Evolutionary conservation across 2,329 filamentous ascomycete species (phyloP).

Genomic region (Aureobasidium lini): DNA sequence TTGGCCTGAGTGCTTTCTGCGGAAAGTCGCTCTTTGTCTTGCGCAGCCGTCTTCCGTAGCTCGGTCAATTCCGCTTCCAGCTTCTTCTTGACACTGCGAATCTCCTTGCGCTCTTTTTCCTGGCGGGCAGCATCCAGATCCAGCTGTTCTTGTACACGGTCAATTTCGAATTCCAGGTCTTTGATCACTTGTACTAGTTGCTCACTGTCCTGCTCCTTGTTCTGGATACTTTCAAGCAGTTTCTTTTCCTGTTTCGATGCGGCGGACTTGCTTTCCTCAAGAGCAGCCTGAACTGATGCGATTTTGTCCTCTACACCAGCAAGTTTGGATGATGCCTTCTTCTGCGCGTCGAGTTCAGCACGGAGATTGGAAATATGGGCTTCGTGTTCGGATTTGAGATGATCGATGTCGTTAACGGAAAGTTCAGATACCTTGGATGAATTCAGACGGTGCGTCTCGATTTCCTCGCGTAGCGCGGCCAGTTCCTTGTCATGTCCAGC

Average conservation of each 20-base stretch:
- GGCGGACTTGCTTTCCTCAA: slow-evolving; percentile 21
- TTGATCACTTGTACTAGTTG: slow-evolving; percentile 25
- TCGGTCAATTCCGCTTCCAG: slow-evolving; percentile 4
- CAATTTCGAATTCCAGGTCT: slow-evolving; percentile 28
- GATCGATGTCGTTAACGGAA: slow-evolving; percentile 7
- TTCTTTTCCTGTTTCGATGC: slow-evolving; percentile 25
- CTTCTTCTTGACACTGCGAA: background rate
- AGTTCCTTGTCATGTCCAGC: background rate
- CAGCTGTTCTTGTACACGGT: slow-evolving; percentile 24
- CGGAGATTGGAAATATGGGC: slow-evolving; percentile 20
- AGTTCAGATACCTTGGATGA: slow-evolving; percentile 10
- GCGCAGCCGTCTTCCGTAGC: background rate
- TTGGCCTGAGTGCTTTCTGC: slow-evolving; percentile 8
- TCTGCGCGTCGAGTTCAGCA: slow-evolving; percentile 22
- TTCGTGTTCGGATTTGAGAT: slow-evolving; percentile 19
- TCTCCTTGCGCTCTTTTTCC: slow-evolving; percentile 16
- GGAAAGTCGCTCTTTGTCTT: slow-evolving; percentile 10
- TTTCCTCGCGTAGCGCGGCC: background rate
- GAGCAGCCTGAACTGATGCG: slow-evolving; percentile 25
- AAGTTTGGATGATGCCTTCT: slow-evolving; percentile 21
- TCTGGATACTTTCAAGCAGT: slow-evolving; percentile 23
- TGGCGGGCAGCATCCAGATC: slow-evolving; percentile 15
- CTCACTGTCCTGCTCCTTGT: slow-evolving; percentile 25
- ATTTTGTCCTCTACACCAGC: slow-evolving; percentile 26
- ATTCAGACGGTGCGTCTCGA: background rate